Base-by-base conservation (phyloP, 1,139 yeast species). In the Yarrowia galli region DNA sequence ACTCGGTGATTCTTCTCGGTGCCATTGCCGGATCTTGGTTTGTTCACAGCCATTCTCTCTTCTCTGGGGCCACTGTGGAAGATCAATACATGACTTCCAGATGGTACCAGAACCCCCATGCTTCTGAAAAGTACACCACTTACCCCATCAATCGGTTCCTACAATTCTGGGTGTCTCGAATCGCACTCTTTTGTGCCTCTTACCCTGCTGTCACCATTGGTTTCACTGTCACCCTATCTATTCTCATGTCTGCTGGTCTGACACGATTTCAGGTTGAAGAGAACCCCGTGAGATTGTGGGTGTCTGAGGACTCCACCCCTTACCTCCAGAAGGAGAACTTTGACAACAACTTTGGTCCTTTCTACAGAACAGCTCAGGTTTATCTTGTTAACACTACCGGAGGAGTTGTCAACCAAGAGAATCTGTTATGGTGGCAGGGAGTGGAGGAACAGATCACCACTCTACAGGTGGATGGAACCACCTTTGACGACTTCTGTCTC, bases 241-340 rank as follows among this genome's bases (percentile, higher is more conserved):
- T 81, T 0, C 58, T 84, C 0, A 77, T 88, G 40, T 83, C 91
- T 0, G 73, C 84, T 0, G 92, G 93, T 9, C 78, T 89, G 65
- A 71, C 78, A 10, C 78, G 79, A 64, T 80, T 88, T 69, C 78
- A 86, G 53, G 80, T 93, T 40, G 98, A 93, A 75, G 87, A 87
- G 1, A 82, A 89, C 72, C 98, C 98, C 0, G 85, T 90, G 1
- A 85, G 87, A 70, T 80, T 95, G 48, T 95, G 99, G 99, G 98
- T 95, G 0, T 88, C 96, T 72, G 88, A 96, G 1, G 75, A 80
- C 25, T 91, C 96, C n/a, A 86, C 85, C 7, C 92, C 92, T 18
- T 88, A 83, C 69, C 80, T 84, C 56, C 88, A 95, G 74, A 88
- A 89, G 74, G 80, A 83, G 67, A 87, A 83, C 73, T 95, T 88